phyloP scores from a whole-genome alignment of 2,329 filamentous ascomycete species.

The Exophiala aquamarina region DNA sequence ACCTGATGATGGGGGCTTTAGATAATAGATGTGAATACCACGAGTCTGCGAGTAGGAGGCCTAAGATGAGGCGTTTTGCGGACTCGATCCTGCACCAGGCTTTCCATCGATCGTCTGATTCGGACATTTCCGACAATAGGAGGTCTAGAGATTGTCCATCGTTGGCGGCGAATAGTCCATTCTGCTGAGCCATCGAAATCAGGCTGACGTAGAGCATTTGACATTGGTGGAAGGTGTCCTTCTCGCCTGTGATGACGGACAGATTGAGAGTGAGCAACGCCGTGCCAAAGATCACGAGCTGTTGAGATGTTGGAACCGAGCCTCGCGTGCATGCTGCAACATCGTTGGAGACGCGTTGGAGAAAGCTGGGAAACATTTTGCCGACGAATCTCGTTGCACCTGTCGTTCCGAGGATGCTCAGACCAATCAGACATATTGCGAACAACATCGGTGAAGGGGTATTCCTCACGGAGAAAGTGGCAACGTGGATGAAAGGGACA shows the following conservation, averaged over 20 bases:
- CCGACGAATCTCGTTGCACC: constrained; percentile 52
- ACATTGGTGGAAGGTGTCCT: constrained; percentile 46
- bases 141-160: constrained; percentile 45
- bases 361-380: constrained; percentile 43
- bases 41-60: constrained; percentile 47
- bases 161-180: constrained; percentile 51
- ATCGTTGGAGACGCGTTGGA: constrained; percentile 44
- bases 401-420: constrained; percentile 53
- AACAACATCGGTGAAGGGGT: constrained; percentile 49
- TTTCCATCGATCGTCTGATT: constrained; percentile 51
- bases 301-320: constrained; percentile 40
- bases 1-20: constrained; percentile 46
- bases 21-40: constrained; percentile 51
- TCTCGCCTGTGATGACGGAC: constrained; percentile 50
- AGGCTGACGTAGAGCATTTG: constrained; percentile 54
- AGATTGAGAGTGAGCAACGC: constrained; percentile 50
- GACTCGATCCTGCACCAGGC: constrained; percentile 55
- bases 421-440: constrained; percentile 54
- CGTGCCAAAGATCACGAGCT: constrained; percentile 49
- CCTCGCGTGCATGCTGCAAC: constrained; percentile 43
- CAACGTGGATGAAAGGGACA: constrained; percentile 54
- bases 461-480: constrained; percentile 52
- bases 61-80: constrained; percentile 50
- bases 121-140: constrained; percentile 44
- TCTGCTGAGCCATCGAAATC: constrained; percentile 49